phyloP scores from a whole-genome alignment of 305 asterid species.

The Striga hermonthica region DNA sequence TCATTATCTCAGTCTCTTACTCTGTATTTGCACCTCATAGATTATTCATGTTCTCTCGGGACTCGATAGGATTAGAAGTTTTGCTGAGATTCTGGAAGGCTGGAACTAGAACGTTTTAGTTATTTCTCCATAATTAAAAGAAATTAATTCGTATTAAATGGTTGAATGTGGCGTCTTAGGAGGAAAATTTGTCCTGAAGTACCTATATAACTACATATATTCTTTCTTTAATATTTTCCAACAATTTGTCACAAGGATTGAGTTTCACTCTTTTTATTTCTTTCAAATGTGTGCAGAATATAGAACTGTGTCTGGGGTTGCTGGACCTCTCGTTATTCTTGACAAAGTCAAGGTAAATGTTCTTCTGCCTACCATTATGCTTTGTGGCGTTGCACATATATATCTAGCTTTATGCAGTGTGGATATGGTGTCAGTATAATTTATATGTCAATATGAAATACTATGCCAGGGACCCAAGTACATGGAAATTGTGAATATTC shows the following conservation, averaged over 20 bases:
- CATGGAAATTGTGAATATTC: too few species aligned
- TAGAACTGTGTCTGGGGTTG: slow-evolving; percentile 97
- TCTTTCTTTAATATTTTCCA: neutral
- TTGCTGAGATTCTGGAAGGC: slow-evolving; percentile 7
- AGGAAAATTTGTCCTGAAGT: too few species aligned
- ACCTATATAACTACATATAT: too few species aligned
- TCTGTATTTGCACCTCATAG: neutral
- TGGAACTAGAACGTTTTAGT: neutral
- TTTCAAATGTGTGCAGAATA: slow-evolving; percentile 57
- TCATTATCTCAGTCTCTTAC: neutral
- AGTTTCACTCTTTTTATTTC: neutral
- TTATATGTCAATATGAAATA: slow-evolving; percentile 29
- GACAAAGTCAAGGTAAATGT: slow-evolving; percentile 88
- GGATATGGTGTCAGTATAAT: slow-evolving; percentile 25
- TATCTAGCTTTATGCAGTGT: slow-evolving; percentile 22
- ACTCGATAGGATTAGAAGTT: slow-evolving; percentile 8
- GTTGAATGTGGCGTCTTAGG: neutral
- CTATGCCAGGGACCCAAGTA: slow-evolving; percentile 57
- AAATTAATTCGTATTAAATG: slow-evolving; percentile 6
- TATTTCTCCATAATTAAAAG: neutral
- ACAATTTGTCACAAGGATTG: neutral
- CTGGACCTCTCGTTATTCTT: slow-evolving; percentile 97
- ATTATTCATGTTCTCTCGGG: slow-evolving; percentile 20
- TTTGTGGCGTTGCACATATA: slow-evolving; percentile 14
- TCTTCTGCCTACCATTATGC: slow-evolving; percentile 24